Conservation (phyloP, 306 rosid species). For the Carpinus viminea region DNA sequence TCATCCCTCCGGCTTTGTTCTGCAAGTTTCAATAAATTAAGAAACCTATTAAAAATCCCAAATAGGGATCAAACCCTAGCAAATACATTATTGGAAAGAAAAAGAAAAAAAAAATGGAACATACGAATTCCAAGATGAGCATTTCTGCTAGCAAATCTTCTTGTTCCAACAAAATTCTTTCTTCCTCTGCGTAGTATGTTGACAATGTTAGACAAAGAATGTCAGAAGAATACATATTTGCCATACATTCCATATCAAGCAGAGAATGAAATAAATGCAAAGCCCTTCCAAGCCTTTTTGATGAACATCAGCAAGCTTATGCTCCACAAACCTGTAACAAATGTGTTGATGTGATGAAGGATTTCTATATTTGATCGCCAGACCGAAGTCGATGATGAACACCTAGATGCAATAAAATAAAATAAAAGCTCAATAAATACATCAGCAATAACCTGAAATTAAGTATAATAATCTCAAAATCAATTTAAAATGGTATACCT, state of each 20-base stretch:
- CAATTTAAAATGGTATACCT: not conserved
- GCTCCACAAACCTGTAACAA: not conserved
- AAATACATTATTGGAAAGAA: not conserved
- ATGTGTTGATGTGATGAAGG: not conserved
- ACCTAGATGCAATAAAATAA: not conserved
- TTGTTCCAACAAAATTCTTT: not conserved
- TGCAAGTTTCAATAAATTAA: not conserved
- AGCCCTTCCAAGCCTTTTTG: too few species aligned
- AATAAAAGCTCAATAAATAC: not conserved
- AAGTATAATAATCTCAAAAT: not conserved
- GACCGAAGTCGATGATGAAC: constrained; percentile 1
- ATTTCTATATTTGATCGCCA: not conserved
- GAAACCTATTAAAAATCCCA: not conserved
- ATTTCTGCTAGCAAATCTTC: not conserved
- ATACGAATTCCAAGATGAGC: not conserved
- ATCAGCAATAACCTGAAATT: not conserved
- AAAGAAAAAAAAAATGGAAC: not conserved
- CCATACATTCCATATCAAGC: not conserved
- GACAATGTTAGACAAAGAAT: not conserved
- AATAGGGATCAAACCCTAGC: not conserved
- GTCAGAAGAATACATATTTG: not conserved
- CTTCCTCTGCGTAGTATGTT: not conserved
- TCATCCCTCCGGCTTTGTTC: constrained; percentile 6
- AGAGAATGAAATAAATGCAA: too few species aligned
- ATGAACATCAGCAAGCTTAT: not conserved